Base-by-base conservation (phyloP, 441 rosid species). In the Adansonia madagascariensis region DNA sequence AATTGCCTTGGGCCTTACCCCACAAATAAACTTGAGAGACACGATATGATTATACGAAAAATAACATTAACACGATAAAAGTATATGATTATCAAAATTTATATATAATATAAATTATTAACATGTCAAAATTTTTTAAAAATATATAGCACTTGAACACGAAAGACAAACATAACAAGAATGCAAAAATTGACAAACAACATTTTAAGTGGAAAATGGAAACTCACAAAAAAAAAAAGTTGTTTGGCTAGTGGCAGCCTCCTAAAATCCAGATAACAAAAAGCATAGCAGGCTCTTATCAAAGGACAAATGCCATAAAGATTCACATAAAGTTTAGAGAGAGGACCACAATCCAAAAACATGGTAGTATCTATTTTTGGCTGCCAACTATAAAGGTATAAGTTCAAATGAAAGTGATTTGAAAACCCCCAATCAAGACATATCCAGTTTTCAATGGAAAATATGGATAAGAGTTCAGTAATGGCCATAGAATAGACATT, bases 401-500 rank as follows among this genome's bases (percentile, higher is more conserved):
- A 56, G 8, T 56, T 18, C 61, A 56, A 56, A 56, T 56, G 61
- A 18, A 56, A 71, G 71, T 60, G 75, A 82, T 44, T n/a, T 78
- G 78, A 66, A 65, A 80, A 75, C 15, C 67, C 60, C 39, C 39
- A 47, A 63, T 12, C 35, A 57, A 76, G 46, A 22, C 57, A 63
- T 69, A 43, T 68, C 75, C 69, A 41, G 63, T 55, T 53, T 10
- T 14, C 0, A 5, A 5, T n/a, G 53, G 17, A 49, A 41, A 63
- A 3, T 50, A 60, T 71, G 85, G 89, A 85, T 82, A 82, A 85
- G 86, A 71, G 62, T 43, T 50, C 35, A 70, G 60, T 46, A 65
- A 31, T 44, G 78, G 59, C 88, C 88, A 85, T 64, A 84, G 73
- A 75, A 56, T 18, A 24, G 76, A 65, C 73, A 52, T n/a, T 22